These are phyloP conservation scores for Talaromyces amestolkiae DNA, from an alignment of 2,329 filamentous ascomycete species.

Conservation along the genomic window DNA sequence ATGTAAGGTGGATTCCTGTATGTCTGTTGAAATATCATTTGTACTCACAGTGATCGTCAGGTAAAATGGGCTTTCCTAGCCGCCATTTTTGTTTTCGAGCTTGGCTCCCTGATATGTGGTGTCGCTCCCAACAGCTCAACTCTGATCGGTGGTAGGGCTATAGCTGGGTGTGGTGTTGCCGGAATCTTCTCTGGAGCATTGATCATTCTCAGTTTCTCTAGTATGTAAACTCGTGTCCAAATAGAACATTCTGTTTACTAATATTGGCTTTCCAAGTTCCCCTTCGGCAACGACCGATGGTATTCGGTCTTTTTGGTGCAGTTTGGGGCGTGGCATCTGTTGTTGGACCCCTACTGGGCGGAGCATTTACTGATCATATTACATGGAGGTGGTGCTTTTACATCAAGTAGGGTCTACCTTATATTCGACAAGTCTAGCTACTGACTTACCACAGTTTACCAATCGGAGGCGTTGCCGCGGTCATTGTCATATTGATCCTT, in stretches of 20 bases:
- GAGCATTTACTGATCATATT: constrained; percentile 46
- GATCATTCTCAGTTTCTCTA: constrained; percentile 26
- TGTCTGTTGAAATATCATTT: neutral
- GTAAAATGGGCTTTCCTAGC: constrained; percentile 44
- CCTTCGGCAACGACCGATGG: constrained; percentile 12
- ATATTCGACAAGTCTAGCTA: neutral
- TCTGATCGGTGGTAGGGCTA: constrained; percentile 40
- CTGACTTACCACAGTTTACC: constrained; percentile 23
- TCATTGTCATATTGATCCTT: constrained; percentile 21
- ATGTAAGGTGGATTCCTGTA: neutral
- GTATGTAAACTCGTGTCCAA: neutral
- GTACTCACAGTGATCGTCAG: neutral
- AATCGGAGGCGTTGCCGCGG: constrained; percentile 28
- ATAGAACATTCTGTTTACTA: neutral
- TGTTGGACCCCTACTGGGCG: constrained; percentile 48
- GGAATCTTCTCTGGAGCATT: constrained; percentile 32
- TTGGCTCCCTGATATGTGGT: constrained; percentile 41
- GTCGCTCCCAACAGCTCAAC: constrained; percentile 34
- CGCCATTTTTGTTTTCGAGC: constrained; percentile 42
- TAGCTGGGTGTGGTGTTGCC: constrained; percentile 36
- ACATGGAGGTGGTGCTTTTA: constrained; percentile 48
- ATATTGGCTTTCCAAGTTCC: neutral
- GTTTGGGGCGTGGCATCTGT: constrained; percentile 52
- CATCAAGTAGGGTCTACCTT: constrained; percentile 45
- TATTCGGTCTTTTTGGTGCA: constrained; percentile 48